Base-by-base conservation (phyloP, 1,139 yeast species). In the Lodderomyces parapsilosis region DNA sequence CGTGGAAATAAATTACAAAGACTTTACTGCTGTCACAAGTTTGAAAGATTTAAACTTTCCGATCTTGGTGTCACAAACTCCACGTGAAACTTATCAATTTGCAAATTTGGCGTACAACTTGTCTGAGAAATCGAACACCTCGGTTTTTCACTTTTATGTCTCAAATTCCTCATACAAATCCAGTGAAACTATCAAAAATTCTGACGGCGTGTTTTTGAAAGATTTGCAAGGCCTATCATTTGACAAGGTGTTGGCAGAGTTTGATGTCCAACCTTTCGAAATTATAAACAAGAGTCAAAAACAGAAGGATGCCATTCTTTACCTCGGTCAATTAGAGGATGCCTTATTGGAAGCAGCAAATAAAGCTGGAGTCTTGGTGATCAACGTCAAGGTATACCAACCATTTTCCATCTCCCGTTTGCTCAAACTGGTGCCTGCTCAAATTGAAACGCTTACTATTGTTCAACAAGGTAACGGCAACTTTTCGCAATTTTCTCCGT, bases 91-190 rank as follows among this genome's bases (percentile, higher is more conserved):
- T 8, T 64, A 69, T 40, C 73, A 71, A 44, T 69, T 77, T 42
- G 68, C 86, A 11, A 53, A 52, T 42, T 50, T 58, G 32, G 78
- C 93, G 1, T 77, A 81, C 54, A 67, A 81, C 39, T 63, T 82
- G 41, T 78, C 93, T 6, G 60, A 68, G 18, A 66, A 66, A 43
- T 61, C 74, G 32, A 53, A 65, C 4, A 71, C 67, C 42, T 78
- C 91, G 1, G 88, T 86, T 2, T 72, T 89, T 49, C 96, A 89
- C 63, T 86, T 89, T 59, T 73, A 73, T 46, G 71, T 73, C 45
- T 66, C 76, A 33, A 11, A 41, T 4, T n/a, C 32, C 8, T 36
- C 50, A 9, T 53, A 53, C 43, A 50, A 53, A 20, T 46, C 49
- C 13, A 42, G 45, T 14, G 59, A 57, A 33, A 19, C 52, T 3